Conservation (phyloP, 2,329 filamentous ascomycete species). For the Cladosporium sp. region DNA sequence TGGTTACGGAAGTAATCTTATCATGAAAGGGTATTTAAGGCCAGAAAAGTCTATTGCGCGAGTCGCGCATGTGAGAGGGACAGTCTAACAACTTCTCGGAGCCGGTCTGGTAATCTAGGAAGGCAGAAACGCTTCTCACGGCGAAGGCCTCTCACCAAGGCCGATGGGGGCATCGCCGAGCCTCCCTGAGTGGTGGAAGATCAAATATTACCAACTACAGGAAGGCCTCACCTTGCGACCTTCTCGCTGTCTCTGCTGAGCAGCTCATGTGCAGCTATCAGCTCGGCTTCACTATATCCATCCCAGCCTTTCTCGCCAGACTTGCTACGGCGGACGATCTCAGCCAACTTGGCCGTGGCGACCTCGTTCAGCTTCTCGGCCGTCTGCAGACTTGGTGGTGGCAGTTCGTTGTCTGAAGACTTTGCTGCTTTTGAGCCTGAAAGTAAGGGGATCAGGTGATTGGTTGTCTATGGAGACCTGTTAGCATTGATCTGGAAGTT, state of each 20-base stretch:
- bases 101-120: no score
- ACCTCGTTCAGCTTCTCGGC: slow-evolving; percentile 65
- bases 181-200: no score
- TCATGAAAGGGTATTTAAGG: no score
- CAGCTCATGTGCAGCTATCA: slow-evolving; percentile 66
- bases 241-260: slow-evolving; percentile 49
- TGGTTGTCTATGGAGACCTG: slow-evolving; percentile 21
- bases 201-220: no score
- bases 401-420: slow-evolving; percentile 27
- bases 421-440: slow-evolving; percentile 22
- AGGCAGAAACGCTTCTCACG: no score
- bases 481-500: not conserved
- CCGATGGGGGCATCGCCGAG: no score
- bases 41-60: no score
- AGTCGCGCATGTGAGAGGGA: no score
- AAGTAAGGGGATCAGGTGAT: slow-evolving; percentile 20
- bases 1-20: no score
- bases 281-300: slow-evolving; percentile 67
- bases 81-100: no score
- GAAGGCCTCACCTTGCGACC: slow-evolving; percentile 32
- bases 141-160: no score
- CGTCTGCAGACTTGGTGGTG: slow-evolving; percentile 53
- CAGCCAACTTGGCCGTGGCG: slow-evolving; percentile 68
- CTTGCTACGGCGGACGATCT: slow-evolving; percentile 64
- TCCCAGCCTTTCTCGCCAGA: slow-evolving; percentile 62